phyloP scores from a whole-genome alignment of 495 filamentous ascomycete genomes.

The Pyrenula massariospora region DNA sequence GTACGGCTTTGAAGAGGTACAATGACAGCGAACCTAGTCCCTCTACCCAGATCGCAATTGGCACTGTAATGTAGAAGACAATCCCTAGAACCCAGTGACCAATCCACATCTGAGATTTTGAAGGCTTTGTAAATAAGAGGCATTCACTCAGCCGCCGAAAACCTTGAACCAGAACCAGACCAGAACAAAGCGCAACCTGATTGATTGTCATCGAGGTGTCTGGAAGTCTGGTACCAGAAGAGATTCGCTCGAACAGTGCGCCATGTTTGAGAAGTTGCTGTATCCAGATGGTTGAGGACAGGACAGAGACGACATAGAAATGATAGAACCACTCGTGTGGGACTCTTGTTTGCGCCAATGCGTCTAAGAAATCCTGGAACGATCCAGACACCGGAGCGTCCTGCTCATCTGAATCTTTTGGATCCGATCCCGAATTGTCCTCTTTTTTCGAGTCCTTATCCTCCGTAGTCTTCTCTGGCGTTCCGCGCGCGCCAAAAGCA shows the following conservation, averaged over 20 bases:
- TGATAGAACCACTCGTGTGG: conserved; percentile 81
- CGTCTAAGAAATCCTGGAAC: conserved; percentile 19
- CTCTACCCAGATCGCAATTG: conserved; percentile 77
- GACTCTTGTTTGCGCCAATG: conserved; percentile 42
- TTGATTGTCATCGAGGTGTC: conserved; percentile 41
- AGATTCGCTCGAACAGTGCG: conserved; percentile 12
- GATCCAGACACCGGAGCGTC: neutral
- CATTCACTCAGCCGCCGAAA: conserved; percentile 65
- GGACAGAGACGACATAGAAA: conserved; percentile 68
- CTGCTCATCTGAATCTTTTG: neutral
- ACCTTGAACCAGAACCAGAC: conserved; percentile 63
- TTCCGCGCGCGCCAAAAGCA: conserved; percentile 45
- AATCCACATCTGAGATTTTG: conserved; percentile 68
- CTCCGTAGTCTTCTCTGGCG: conserved; percentile 1
- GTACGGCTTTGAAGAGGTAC: conserved; percentile 10
- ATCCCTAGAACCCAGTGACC: conserved; percentile 72
- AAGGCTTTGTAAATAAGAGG: conserved; percentile 46
- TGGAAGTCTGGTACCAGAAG: neutral
- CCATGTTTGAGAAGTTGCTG: conserved; percentile 52
- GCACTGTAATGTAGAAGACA: conserved; percentile 60
- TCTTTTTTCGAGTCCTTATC: neutral
- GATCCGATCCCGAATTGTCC: neutral
- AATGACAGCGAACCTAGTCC: conserved; percentile 48
- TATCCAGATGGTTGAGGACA: conserved; percentile 67
- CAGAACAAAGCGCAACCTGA: conserved; percentile 58